Evolutionary conservation across 1,139 yeast species (phyloP), one percentile per base, ranked within the genome.

Genomic region (Magnusiomyces magnusii): DNA sequence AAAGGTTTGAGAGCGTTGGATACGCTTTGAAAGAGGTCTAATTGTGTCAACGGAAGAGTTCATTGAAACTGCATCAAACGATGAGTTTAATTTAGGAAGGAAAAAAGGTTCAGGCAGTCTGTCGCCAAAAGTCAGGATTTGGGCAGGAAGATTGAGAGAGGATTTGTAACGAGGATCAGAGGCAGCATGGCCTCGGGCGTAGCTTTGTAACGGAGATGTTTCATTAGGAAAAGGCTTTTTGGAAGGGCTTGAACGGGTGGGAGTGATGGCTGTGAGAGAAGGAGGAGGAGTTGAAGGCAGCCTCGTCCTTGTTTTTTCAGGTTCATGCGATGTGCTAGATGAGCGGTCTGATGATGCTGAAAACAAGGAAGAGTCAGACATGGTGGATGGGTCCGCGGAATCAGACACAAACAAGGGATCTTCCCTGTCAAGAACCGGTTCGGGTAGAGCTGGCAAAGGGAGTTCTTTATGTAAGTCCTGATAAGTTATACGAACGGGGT

Each of bases 1-100:
- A 24, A 41, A 39, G 2, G 59, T 57, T 24, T 60, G 58, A 21
- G 57, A 51, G 28, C 55, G 47, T 9, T 52, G 55, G 19, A 52
- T 41, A 7, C 53, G 53, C 15, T 19, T 27, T 50, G 53, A 24
- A 41, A 39, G 25, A 3, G 23, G 31, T 3, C 3, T 39, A 39
- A 17, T 10, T 9, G 44, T 39, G 19, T 10, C 19, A 3, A 3
- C 5, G 5, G 44, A 39, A 9, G 44, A 17, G 19, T 10, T 17
- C 17, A n/a, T 9, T 39, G 44, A 39, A 17, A 39, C 19, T 9
- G 44, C 17, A 19, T 39, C 44, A 39, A 3, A 39, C 7, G 19
- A 9, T 31, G 36, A 31, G 44, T 39, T 19, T 39, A 31, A 31
- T 7, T 39, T 39, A 39, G 44, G 19, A n/a, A 19, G 19, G 3